A percentile compares a stretch with the other conserved stretches of the same genome.
Conservation (phyloP, 371 early-diverging fungal species). For the Sporodiniella umbellata region DNA sequence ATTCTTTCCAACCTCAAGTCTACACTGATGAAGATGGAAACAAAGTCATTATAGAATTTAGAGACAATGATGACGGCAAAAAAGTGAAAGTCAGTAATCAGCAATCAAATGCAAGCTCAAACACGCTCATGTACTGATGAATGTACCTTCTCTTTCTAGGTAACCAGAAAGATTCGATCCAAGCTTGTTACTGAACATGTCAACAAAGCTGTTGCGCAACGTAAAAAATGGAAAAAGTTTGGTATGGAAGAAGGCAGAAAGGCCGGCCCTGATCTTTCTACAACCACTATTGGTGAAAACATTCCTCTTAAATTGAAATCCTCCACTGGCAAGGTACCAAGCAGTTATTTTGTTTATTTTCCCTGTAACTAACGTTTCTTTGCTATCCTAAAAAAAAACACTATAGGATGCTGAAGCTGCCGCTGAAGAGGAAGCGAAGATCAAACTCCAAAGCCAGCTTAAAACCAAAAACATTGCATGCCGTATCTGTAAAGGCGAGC, state of each 20-base stretch:
- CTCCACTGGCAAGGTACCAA: slow-evolving; percentile 43
- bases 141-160: slow-evolving; percentile 27
- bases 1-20: slow-evolving; percentile 51
- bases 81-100: slow-evolving; percentile 77
- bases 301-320: slow-evolving; percentile 84
- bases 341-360: too few species aligned
- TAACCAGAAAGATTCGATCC: slow-evolving; percentile 79
- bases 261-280: slow-evolving; percentile 84
- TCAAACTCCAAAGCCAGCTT: slow-evolving; percentile 37
- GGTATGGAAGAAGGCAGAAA: slow-evolving; percentile 71
- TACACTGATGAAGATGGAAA: slow-evolving; percentile 81
- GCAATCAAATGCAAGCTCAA: too few species aligned
- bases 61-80: slow-evolving; percentile 83
- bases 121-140: too few species aligned
- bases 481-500: slow-evolving; percentile 95
- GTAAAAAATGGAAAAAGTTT: slow-evolving; percentile 87
- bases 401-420: slow-evolving; percentile 45
- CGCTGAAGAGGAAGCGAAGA: slow-evolving; percentile 57
- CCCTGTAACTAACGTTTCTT: too few species aligned
- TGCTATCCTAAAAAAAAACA: too few species aligned
- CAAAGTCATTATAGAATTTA: slow-evolving; percentile 78
- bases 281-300: slow-evolving; percentile 88
- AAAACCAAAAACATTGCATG: slow-evolving; percentile 87
- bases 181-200: slow-evolving; percentile 79
- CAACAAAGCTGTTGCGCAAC: slow-evolving; percentile 86